These are phyloP conservation scores for Cicer judaicum DNA, from an alignment of 306 rosid species.

Conservation along the genomic window DNA sequence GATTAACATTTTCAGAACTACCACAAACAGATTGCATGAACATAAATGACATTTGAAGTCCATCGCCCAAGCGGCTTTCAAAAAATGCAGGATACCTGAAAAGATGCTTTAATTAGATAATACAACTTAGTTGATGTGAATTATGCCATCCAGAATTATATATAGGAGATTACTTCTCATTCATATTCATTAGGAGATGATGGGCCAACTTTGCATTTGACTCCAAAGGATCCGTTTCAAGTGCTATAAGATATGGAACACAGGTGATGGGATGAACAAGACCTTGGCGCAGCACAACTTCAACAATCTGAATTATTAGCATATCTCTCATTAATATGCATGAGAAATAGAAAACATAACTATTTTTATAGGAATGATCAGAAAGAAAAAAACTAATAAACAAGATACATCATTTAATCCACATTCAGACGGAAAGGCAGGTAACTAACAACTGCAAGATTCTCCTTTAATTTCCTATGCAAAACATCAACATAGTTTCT, in stretches of 20 bases:
- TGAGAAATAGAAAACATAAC: conserved; percentile 18
- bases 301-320: conserved; percentile 77
- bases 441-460: conserved; percentile 4
- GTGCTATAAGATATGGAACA: conserved; percentile 97
- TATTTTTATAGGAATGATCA: conserved; percentile 12
- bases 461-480: conserved; percentile 7
- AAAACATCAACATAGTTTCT: conserved; percentile 34
- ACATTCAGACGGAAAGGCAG: conserved; percentile 3
- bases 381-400: neutral
- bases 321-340: conserved; percentile 21
- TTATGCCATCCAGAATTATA: conserved; percentile 22
- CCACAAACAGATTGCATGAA: conserved; percentile 73
- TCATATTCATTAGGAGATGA: conserved; percentile 93
- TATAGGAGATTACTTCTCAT: conserved; percentile 75
- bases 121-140: conserved; percentile 28
- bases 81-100: conserved; percentile 98
- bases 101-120: conserved; percentile 48
- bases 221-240: conserved; percentile 93
- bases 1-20: conserved; percentile 57
- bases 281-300: conserved; percentile 96
- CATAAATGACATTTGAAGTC: conserved; percentile 92
- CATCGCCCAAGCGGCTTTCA: conserved; percentile 98
- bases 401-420: conserved; percentile 28
- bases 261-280: conserved; percentile 99
- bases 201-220: conserved; percentile 88